phyloP scores from a whole-genome alignment of 371 early-diverging fungal genomes.

The Cokeromyces recurvatus region DNA sequence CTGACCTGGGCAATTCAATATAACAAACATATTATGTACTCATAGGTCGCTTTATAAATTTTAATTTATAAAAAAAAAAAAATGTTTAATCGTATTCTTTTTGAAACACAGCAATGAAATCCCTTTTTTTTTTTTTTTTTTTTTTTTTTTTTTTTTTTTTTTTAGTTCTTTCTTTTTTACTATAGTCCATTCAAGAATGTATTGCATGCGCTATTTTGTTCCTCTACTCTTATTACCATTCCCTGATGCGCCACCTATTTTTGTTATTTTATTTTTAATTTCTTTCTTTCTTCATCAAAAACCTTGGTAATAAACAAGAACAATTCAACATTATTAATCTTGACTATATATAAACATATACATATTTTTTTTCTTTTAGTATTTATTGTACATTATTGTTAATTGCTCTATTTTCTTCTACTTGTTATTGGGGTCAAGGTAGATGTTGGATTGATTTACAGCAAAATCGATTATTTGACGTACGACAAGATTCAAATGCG shows the following conservation, averaged over 20 bases:
- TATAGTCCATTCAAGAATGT: conserved; percentile 25
- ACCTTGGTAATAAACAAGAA: conserved; percentile 49
- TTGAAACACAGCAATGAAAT: too few species aligned
- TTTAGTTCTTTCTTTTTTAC: not conserved
- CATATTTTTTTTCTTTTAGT: conserved; percentile 18
- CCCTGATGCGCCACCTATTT: conserved; percentile 64
- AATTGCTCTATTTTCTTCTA: conserved; percentile 55
- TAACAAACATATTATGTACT: too few species aligned
- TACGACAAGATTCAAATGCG: conserved; percentile 36
- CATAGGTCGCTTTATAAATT: too few species aligned
- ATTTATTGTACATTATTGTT: conserved; percentile 61
- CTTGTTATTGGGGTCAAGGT: conserved; percentile 69
- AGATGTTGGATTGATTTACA: conserved; percentile 65
- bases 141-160: not conserved
- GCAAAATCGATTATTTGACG: conserved; percentile 34
- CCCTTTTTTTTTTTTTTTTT: not conserved
- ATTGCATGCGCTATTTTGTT: conserved; percentile 62
- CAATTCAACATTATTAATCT: not conserved
- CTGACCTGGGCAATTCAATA: too few species aligned
- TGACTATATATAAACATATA: not conserved
- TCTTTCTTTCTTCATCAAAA: conserved; percentile 64
- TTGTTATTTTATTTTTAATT: conserved; percentile 55
- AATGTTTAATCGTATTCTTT: too few species aligned
- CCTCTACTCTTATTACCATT: conserved; percentile 62
- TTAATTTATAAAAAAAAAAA: too few species aligned